phyloP scores from a whole-genome alignment of 2,329 filamentous ascomycete genomes.

The Lithohypha guttulata region DNA sequence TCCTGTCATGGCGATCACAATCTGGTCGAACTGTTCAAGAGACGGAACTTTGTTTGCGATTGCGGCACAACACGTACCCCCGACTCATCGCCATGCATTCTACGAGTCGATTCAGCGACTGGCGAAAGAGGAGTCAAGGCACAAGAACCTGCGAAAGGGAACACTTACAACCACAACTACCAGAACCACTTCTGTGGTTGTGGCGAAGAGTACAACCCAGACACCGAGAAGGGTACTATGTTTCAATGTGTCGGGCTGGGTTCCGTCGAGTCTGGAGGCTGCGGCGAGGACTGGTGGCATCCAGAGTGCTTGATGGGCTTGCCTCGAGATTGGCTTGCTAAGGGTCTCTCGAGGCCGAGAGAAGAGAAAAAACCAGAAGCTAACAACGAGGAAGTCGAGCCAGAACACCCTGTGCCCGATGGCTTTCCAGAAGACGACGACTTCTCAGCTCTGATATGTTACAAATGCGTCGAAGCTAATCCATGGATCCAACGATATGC shows the following conservation, averaged over 20 bases:
- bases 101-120: slow-evolving; percentile 62
- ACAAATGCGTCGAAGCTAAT: slow-evolving; percentile 78
- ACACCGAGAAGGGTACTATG: slow-evolving; percentile 92
- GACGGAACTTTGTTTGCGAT: slow-evolving; percentile 92
- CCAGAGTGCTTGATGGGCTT: slow-evolving; percentile 81
- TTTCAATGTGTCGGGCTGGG: slow-evolving; percentile 89
- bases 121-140: slow-evolving; percentile 71
- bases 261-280: slow-evolving; percentile 68
- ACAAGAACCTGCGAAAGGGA: slow-evolving; percentile 59
- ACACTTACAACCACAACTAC: slow-evolving; percentile 95
- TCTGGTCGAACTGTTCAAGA: slow-evolving; percentile 90
- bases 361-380: slow-evolving; percentile 28
- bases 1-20: slow-evolving; percentile 92
- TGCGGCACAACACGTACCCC: slow-evolving; percentile 79
- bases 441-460: slow-evolving; percentile 86
- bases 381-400: slow-evolving; percentile 23
- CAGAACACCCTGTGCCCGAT: slow-evolving; percentile 55
- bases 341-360: slow-evolving; percentile 22
- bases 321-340: slow-evolving; percentile 60
- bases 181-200: slow-evolving; percentile 87
- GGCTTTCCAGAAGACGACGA: slow-evolving; percentile 83
- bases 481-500: slow-evolving; percentile 91
- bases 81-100: slow-evolving; percentile 57
- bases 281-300: slow-evolving; percentile 97
- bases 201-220: slow-evolving; percentile 73